These are phyloP conservation scores for Botrytis paeoniae DNA, from an alignment of 2,329 filamentous ascomycete species.

Conservation along the genomic window DNA sequence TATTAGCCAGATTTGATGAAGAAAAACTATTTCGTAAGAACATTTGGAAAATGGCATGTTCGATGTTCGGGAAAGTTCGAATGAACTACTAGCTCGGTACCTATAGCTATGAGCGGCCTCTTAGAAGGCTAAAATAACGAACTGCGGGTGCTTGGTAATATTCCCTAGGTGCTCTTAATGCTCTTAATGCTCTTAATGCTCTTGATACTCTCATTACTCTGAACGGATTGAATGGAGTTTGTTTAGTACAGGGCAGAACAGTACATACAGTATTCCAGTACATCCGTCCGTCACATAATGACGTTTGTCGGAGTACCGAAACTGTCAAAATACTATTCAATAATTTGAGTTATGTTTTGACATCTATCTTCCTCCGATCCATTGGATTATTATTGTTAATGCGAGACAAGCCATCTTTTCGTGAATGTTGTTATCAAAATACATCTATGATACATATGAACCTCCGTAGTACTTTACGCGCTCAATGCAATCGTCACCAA, in stretches of 20 bases:
- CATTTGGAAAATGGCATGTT: not conserved
- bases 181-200: too few species aligned
- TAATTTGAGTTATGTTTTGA: not conserved
- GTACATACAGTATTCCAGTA: not conserved
- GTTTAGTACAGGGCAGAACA: not conserved
- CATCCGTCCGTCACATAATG: not conserved
- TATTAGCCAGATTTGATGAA: not conserved
- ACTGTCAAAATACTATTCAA: not conserved
- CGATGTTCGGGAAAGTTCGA: not conserved
- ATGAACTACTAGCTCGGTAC: not conserved
- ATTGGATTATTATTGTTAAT: too few species aligned
- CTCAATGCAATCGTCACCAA: conserved; percentile 27
- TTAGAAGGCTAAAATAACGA: too few species aligned
- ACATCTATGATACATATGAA: not conserved
- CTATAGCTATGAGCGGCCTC: too few species aligned
- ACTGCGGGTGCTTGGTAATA: too few species aligned
- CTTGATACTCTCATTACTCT: too few species aligned
- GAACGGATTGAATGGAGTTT: too few species aligned
- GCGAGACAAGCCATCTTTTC: not conserved
- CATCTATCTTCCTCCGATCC: too few species aligned
- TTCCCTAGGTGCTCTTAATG: too few species aligned
- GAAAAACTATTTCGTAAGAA: not conserved
- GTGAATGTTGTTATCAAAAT: not conserved
- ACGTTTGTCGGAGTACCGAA: not conserved
- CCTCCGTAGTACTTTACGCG: conserved; percentile 36